Percentiles rank a stretch among this genome's conserved stretches.
These are phyloP conservation scores for Aspergillus tubingensis DNA, from an alignment of 2,329 filamentous ascomycete species.

Conservation along the genomic window DNA sequence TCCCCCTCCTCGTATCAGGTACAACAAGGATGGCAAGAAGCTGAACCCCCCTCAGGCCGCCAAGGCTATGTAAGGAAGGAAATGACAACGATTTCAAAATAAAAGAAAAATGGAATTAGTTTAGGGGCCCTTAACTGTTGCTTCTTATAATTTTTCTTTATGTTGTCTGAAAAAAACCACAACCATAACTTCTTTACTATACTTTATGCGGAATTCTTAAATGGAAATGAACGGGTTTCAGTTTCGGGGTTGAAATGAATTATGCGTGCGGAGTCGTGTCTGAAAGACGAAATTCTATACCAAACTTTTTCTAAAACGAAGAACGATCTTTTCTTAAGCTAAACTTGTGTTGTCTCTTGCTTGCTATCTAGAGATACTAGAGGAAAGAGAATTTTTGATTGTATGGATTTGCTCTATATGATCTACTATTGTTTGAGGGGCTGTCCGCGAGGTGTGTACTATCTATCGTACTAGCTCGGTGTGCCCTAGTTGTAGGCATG, in stretches of 20 bases:
- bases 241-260: constrained; percentile 20
- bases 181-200: constrained; percentile 18
- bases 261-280: too few relatives aligned
- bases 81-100: constrained; percentile 16
- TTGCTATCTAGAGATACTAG: too few relatives aligned
- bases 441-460: too few relatives aligned
- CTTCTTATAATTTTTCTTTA: constrained; percentile 38
- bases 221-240: constrained; percentile 30
- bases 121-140: constrained; percentile 32
- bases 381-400: too few relatives aligned
- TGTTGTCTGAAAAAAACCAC: constrained; percentile 16
- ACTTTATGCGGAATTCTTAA: constrained; percentile 28
- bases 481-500: too few relatives aligned
- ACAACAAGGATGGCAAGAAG: constrained; percentile 99
- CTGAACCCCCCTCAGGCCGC: constrained; percentile 80
- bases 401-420: too few relatives aligned
- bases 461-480: too few relatives aligned
- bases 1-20: constrained; percentile 93
- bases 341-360: too few relatives aligned
- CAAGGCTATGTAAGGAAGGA: constrained; percentile 57
- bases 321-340: too few relatives aligned
- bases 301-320: background rate
- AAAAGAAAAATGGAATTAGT: constrained; percentile 39
- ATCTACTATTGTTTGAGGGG: too few relatives aligned
- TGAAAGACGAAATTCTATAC: constrained; percentile 13